Base-by-base conservation (phyloP, 2,329 filamentous ascomycete genomes). In the Phoma sp. region DNA sequence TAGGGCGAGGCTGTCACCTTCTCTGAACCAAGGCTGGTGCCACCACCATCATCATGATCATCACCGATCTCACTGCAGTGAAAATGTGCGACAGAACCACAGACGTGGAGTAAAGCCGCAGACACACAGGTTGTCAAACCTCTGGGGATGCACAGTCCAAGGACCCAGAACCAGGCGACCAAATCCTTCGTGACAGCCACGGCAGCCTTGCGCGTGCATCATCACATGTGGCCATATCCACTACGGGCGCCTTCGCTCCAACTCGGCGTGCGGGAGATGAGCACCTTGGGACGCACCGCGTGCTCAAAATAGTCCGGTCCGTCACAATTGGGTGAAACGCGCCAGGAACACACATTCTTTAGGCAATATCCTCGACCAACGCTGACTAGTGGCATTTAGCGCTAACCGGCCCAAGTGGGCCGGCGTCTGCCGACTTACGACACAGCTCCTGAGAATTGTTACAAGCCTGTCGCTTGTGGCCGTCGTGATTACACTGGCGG, bases 301-400 rank as follows among this genome's bases (percentile, higher is more conserved):
- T 40, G 34, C 46, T 25, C 17, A 21, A 49, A 54, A 54, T 49
- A 54, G 46, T 25, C 45, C 29, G 45, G 11, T 3, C 18, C 12
- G 21, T 37, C 39, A 45, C 45, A 4, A 54, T 54, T 54, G 46
- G 46, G 21, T 54, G 51, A 54, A 54, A 54, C 51, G 34, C 33
- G 28, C 51, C 45, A 54, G 45, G 51, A 30, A 49, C 51, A 36
- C 11, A 29, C 39, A 45, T 42, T 21, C 9, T 39, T 49, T 54
- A 40, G 51, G 21, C 38, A 29, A 21, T 39, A 36, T 29, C 17
- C 10, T 36, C n/a, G 26, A 30, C 23, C 39, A 14, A 45, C 20
- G 28, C 33, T 45, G 39, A 49, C 46, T 40, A 46, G 45, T 12
- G 34, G 10, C 34, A 18, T 17, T 32, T 36, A 14, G 34, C 45